Percentiles rank a stretch among this genome's conserved stretches.
Conservation (phyloP, 306 rosid genomes). For the Prunus dulcis region DNA sequence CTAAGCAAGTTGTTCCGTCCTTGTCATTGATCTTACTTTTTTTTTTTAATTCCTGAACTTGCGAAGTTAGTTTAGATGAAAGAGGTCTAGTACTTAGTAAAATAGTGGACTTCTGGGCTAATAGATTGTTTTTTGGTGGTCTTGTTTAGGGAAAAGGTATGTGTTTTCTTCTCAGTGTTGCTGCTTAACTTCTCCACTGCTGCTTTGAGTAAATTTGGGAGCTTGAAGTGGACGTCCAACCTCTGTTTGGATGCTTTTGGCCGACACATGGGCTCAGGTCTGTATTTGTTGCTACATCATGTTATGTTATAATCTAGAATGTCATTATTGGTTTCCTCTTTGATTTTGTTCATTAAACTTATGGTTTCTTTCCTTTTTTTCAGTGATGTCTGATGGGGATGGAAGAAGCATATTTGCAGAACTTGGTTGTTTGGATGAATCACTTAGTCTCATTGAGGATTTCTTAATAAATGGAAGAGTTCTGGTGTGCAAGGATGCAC, state of each 20-base stretch:
- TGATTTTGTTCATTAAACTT: slow-evolving; percentile 10
- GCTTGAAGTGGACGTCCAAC: slow-evolving; percentile 37
- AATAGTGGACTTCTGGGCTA: not conserved
- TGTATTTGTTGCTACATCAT: slow-evolving; percentile 13
- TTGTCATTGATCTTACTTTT: not conserved
- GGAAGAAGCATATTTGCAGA: slow-evolving; percentile 37
- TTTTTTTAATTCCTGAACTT: not conserved
- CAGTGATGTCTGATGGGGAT: slow-evolving; percentile 59
- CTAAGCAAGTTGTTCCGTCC: not conserved
- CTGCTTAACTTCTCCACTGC: slow-evolving; percentile 52
- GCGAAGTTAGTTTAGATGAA: not conserved
- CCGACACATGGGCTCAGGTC: slow-evolving; percentile 55
- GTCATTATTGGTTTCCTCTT: slow-evolving; percentile 3
- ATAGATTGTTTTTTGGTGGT: slow-evolving; percentile 17
- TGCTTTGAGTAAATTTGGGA: slow-evolving; percentile 44
- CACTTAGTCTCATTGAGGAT: slow-evolving; percentile 55
- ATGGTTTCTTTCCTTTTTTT: slow-evolving; percentile 17
- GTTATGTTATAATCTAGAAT: not conserved
- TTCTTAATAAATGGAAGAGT: slow-evolving; percentile 52
- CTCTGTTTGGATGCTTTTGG: slow-evolving; percentile 57
- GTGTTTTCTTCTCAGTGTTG: slow-evolving; percentile 58
- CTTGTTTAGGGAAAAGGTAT: slow-evolving; percentile 65
- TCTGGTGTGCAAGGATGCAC: slow-evolving; percentile 18
- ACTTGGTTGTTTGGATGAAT: slow-evolving; percentile 42
- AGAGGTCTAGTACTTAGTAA: not conserved